A percentile compares a stretch with the other conserved stretches of the same genome.
Evolutionary conservation across 305 asterid species (phyloP).

Genomic region (Ajuga reptans): DNA sequence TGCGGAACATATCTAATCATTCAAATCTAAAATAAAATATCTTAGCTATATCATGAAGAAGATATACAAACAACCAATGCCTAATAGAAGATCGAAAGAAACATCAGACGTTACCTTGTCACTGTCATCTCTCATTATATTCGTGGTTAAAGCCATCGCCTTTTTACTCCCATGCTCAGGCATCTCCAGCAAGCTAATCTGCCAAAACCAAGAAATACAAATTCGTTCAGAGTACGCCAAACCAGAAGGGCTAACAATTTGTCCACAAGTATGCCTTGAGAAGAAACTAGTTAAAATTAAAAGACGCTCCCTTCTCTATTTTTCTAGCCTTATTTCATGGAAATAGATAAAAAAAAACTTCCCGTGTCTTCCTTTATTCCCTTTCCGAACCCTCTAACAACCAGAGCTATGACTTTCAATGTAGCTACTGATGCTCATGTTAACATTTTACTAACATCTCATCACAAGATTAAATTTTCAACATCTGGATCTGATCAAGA

Average conservation of each 20-base stretch:
- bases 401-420: background rate
- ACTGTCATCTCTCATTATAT: slow-evolving; percentile 72
- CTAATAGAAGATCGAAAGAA: slow-evolving; percentile 9
- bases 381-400: background rate
- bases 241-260: background rate
- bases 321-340: background rate
- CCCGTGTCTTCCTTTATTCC: background rate
- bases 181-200: slow-evolving; percentile 80
- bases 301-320: background rate
- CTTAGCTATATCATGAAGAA: background rate
- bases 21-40: background rate
- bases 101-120: slow-evolving; percentile 53
- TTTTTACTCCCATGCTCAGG: slow-evolving; percentile 56
- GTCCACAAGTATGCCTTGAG: background rate
- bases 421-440: background rate
- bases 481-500: slow-evolving; percentile 15
- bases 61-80: background rate
- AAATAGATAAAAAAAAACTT: background rate
- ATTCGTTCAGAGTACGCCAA: background rate
- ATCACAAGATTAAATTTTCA: background rate
- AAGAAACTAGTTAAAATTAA: background rate
- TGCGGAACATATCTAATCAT: background rate
- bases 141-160: slow-evolving; percentile 41
- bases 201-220: slow-evolving; percentile 29
- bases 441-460: background rate